These are phyloP conservation scores for Dryas octopetala DNA, from an alignment of 306 rosid species.

Conservation along the genomic window DNA sequence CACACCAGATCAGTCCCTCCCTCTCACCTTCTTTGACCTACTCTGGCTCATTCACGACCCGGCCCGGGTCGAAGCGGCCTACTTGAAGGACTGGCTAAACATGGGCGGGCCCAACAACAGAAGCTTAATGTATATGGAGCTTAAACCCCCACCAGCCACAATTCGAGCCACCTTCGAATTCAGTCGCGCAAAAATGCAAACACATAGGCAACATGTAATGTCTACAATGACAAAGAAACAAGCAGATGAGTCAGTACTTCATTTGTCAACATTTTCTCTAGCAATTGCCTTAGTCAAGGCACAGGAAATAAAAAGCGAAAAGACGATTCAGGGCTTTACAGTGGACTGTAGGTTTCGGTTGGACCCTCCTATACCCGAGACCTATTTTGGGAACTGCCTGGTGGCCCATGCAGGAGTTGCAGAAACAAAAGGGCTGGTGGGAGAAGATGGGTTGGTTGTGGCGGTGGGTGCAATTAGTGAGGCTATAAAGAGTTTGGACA, in stretches of 20 bases:
- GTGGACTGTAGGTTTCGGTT: constrained; percentile 15
- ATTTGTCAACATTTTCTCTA: constrained; percentile 18
- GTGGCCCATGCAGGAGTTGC: neutral
- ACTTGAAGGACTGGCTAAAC: neutral
- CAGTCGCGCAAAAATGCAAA: neutral
- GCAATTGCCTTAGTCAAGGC: constrained; percentile 24
- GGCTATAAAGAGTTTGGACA: constrained; percentile 14
- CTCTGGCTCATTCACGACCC: constrained; percentile 30
- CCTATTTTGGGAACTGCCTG: constrained; percentile 31
- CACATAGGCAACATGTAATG: neutral
- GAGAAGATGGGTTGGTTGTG: constrained; percentile 8
- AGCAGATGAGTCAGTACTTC: neutral
- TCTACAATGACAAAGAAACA: neutral
- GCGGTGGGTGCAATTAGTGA: constrained; percentile 20
- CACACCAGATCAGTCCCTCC: constrained; percentile 1
- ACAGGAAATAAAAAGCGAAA: neutral
- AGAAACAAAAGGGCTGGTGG: constrained; percentile 8
- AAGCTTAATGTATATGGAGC: neutral
- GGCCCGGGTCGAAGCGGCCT: neutral
- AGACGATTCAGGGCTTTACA: neutral
- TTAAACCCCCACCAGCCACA: neutral
- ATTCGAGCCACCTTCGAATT: constrained; percentile 20
- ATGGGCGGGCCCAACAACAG: constrained; percentile 6
- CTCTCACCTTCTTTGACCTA: constrained; percentile 46
- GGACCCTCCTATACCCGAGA: constrained; percentile 20